Evolutionary conservation across 805 yeast species (phyloP).

Genomic region (Yamadazyma ubonensis): DNA sequence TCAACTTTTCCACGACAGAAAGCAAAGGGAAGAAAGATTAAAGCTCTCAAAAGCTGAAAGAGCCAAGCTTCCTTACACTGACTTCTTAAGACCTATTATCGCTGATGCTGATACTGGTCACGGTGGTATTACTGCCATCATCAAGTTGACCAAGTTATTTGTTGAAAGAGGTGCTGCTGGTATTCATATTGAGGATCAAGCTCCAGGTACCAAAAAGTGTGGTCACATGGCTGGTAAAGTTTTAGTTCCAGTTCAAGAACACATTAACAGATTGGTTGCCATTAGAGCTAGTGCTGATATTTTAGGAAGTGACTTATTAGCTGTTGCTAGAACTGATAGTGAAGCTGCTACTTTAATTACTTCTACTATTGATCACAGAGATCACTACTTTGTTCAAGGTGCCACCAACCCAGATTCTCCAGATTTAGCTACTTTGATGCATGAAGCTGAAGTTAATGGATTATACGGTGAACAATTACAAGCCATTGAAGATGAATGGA

Average conservation of each 20-base stretch:
- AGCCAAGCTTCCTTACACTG: slow-evolving; percentile 68
- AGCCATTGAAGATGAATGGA: slow-evolving; percentile 79
- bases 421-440: slow-evolving; percentile 74
- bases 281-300: slow-evolving; percentile 95
- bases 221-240: slow-evolving; percentile 99
- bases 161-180: slow-evolving; percentile 99
- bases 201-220: slow-evolving; percentile 97
- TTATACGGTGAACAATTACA: slow-evolving; percentile 68
- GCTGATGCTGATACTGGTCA: slow-evolving; percentile 99
- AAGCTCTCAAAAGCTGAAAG: slow-evolving; percentile 62
- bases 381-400: slow-evolving; percentile 89
- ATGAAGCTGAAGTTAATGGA: slow-evolving; percentile 77
- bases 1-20: slow-evolving; percentile 94
- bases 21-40: slow-evolving; percentile 85
- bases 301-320: slow-evolving; percentile 78
- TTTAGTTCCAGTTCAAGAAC: slow-evolving; percentile 95
- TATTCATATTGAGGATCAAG: slow-evolving; percentile 97
- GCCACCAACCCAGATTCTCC: slow-evolving; percentile 80
- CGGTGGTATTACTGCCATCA: slow-evolving; percentile 96
- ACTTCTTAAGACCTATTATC: slow-evolving; percentile 89
- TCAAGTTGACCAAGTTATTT: slow-evolving; percentile 92
- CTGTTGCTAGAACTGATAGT: slow-evolving; percentile 95
- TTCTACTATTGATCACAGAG: slow-evolving; percentile 91
- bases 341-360: slow-evolving; percentile 96
- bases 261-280: slow-evolving; percentile 89